phyloP scores from a whole-genome alignment of 2,329 filamentous ascomycete species.

The Gaeumannomyces sp. region DNA sequence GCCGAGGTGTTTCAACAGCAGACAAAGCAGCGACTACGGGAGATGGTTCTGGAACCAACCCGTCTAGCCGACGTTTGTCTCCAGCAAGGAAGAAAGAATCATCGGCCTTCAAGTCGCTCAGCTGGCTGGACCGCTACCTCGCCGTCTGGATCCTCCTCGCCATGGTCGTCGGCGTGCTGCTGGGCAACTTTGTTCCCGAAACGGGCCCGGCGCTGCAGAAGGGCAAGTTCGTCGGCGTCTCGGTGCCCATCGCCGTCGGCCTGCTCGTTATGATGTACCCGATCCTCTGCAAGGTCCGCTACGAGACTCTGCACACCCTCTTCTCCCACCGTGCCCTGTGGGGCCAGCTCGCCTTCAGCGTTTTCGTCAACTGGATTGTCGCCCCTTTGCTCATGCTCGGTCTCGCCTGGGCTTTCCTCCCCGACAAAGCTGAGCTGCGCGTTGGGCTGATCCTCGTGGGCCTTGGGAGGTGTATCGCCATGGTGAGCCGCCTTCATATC shows the following conservation, averaged over 20 bases:
- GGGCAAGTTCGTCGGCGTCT: constrained; percentile 57
- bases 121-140: constrained; percentile 56
- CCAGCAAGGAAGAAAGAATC: constrained; percentile 13
- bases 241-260: constrained; percentile 57
- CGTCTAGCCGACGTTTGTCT: no score
- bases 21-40: no score
- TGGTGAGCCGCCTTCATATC: constrained; percentile 46
- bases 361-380: constrained; percentile 76
- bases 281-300: constrained; percentile 80
- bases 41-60: no score
- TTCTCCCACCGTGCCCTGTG: constrained; percentile 59
- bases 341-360: constrained; percentile 72
- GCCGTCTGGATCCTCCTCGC: constrained; percentile 72
- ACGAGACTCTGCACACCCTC: constrained; percentile 65
- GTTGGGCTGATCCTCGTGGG: constrained; percentile 76
- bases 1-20: no score
- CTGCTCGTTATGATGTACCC: constrained; percentile 92
- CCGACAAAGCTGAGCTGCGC: constrained; percentile 49
- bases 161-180: constrained; percentile 67
- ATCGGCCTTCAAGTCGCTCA: constrained; percentile 49
- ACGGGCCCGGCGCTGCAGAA: constrained; percentile 58
- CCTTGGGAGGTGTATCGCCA: constrained; percentile 79
- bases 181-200: constrained; percentile 67
- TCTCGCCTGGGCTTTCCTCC: constrained; percentile 63
- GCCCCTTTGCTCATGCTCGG: constrained; percentile 74